These are phyloP conservation scores for Solanum tacnaense DNA, from an alignment of 257 asterid species.

Conservation along the genomic window DNA sequence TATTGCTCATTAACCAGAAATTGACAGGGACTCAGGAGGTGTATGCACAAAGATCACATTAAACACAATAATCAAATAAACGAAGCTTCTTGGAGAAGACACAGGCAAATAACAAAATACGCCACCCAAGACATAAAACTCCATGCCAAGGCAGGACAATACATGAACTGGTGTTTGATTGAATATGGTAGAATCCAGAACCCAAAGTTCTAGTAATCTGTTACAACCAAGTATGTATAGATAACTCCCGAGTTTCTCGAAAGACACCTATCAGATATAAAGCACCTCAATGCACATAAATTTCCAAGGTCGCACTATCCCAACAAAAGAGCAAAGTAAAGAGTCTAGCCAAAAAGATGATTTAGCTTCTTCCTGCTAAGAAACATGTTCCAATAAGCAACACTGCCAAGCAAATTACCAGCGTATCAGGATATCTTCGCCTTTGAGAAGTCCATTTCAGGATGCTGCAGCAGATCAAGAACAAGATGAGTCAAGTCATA, in stretches of 20 bases:
- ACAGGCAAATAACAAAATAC: neutral
- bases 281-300: neutral
- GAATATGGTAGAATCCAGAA: neutral
- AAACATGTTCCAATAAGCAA: neutral
- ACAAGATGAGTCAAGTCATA: neutral
- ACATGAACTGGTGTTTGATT: neutral
- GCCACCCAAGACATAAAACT: neutral
- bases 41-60: neutral
- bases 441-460: slow-evolving; percentile 63
- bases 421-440: slow-evolving; percentile 38
- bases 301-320: neutral
- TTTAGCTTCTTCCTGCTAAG: neutral
- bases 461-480: slow-evolving; percentile 45
- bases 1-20: neutral
- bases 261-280: neutral
- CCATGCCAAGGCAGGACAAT: neutral
- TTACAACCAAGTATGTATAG: neutral
- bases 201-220: neutral
- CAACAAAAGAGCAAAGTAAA: neutral
- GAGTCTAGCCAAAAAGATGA: neutral
- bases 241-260: neutral
- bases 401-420: neutral
- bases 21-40: neutral
- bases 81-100: neutral
- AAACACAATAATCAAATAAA: too few relatives aligned